Base-by-base conservation (phyloP, 805 yeast genomes). In the Wickerhamiella lipophila region DNA sequence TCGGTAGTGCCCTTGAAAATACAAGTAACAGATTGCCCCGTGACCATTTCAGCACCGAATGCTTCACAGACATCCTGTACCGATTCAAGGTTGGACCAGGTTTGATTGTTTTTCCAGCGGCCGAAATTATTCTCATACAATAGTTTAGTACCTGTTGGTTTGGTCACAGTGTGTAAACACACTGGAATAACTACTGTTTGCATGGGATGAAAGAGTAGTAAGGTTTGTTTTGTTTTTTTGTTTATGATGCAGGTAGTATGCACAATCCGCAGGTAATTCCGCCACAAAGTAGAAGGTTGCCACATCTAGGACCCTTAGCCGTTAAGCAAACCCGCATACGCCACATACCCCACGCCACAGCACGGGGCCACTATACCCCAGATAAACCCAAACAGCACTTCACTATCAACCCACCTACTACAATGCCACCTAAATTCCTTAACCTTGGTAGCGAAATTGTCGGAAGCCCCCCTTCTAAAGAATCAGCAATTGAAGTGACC, bases 361-460 rank as follows among this genome's bases (percentile, higher is more conserved):
- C 32, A 29, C 32, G 32, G 32, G 32, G n/a, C 19, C 38, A n/a
- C 19, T 16, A 15, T 32, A 32, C 19, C 38, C 38, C 38, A 32
- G 21, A n/a, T 32, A 4, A 29, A 12, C 34, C n/a, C 35, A 9
- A 9, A 30, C 35, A 25, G 9, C 27, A 6, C 9, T 25, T 25
- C 9, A 25, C 6, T 13, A 7, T 13, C 32, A 9, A 29, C 32
- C 11, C 32, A 3, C 11, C 5, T 11, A 32, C 19, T 12, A n/a
- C 25, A 38, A 44, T 44, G 47, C 26, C 47, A 8, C 32, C 19
- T 4, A 44, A 44, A 34, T 49, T 45, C 19, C 39, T 49, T 19
- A 49, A 49, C 11, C 46, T 49, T 12, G 49, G 46, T 16, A 32
- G 36, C 42, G 51, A 49, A 39, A 44, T 49, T 35, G 34, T 29